phyloP scores from a whole-genome alignment of 768 basidiomycete genomes.

The Hebeloma cylindrosporum region DNA sequence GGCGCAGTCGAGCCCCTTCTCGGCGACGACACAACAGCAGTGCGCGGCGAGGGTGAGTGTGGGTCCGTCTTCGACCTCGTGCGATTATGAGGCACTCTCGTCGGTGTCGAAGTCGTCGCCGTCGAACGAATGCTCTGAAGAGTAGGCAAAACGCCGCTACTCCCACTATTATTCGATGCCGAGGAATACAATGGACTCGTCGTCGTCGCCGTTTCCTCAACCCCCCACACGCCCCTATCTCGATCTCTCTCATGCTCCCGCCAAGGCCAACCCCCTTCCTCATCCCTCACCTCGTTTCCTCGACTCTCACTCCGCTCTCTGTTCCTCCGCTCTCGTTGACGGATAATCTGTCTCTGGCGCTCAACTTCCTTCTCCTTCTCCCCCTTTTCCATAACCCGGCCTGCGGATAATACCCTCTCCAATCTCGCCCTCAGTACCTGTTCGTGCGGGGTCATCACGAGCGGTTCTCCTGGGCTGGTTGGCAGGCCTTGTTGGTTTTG shows the following conservation, averaged over 20 bases:
- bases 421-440: slow-evolving; percentile 53
- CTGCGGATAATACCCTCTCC: slow-evolving; percentile 46
- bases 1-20: slow-evolving; percentile 19
- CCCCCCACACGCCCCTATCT: slow-evolving; percentile 8
- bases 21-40: slow-evolving; percentile 8
- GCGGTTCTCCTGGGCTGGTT: slow-evolving; percentile 11
- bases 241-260: slow-evolving; percentile 11
- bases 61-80: slow-evolving; percentile 22
- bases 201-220: background rate
- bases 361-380: slow-evolving; percentile 11
- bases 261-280: slow-evolving; percentile 28
- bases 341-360: slow-evolving; percentile 1
- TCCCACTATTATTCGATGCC: slow-evolving; percentile 10
- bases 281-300: slow-evolving; percentile 30
- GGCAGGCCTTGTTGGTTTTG: background rate
- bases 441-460: slow-evolving; percentile 47
- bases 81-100: slow-evolving; percentile 8
- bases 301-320: slow-evolving; percentile 11
- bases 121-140: slow-evolving; percentile 4
- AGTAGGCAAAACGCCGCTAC: slow-evolving; percentile 4
- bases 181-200: slow-evolving; percentile 11
- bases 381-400: slow-evolving; percentile 10
- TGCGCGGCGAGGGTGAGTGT: slow-evolving; percentile 4
- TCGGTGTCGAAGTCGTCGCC: background rate
- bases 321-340: slow-evolving; percentile 3